These are phyloP conservation scores for Rhynchosporium secalis DNA, from an alignment of 2,329 filamentous ascomycete species.

Conservation along the genomic window DNA sequence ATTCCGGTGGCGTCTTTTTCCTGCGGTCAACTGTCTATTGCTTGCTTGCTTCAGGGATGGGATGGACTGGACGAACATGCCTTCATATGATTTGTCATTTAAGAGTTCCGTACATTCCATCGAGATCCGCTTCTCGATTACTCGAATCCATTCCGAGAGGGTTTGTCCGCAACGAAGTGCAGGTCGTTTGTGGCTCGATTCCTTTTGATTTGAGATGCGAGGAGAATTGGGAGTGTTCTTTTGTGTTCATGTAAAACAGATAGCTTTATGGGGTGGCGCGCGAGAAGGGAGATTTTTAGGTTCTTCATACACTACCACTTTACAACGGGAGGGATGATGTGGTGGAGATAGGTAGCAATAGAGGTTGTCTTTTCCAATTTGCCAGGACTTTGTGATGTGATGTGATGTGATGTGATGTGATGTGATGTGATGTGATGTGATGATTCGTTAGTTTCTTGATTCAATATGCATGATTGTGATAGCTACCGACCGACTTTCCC, in stretches of 20 bases:
- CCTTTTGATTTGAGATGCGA: background rate
- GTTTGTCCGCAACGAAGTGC: constrained; percentile 39
- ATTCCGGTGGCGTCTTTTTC: constrained; percentile 37
- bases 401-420: background rate
- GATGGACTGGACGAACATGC: too few species aligned
- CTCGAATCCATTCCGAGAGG: background rate
- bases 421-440: too few species aligned
- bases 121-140: background rate
- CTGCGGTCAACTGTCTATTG: constrained; percentile 5
- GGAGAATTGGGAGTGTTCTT: background rate
- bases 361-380: background rate
- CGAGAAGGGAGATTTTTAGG: background rate
- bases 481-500: too few species aligned
- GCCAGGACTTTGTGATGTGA: background rate
- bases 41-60: too few species aligned
- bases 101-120: too few species aligned
- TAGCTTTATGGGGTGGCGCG: constrained; percentile 14
- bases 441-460: too few species aligned
- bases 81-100: too few species aligned
- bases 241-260: constrained; percentile 29
- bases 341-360: constrained; percentile 6
- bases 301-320: too few species aligned
- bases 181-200: constrained; percentile 37
- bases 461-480: too few species aligned
- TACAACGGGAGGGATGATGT: background rate